Evolutionary conservation across 2,329 filamentous ascomycete species (phyloP), one percentile per base, ranked within the genome.

Genomic region (Cercospora berteroae): DNA sequence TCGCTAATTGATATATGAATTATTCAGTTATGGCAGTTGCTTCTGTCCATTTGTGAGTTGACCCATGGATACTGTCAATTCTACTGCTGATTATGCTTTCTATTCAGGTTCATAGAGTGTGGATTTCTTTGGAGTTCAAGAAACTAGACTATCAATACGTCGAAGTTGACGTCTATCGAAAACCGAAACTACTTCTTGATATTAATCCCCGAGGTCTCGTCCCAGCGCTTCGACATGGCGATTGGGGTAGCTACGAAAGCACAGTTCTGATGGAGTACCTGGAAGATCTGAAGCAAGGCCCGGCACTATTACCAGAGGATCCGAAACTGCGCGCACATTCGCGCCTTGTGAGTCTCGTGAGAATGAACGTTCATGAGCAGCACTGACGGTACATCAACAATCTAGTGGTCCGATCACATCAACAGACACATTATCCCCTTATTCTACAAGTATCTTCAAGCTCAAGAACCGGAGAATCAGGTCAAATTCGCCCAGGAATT

Each of bases 91-190:
- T 31, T 2, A 6, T 13, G 44, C 18, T 50, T 23, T 5, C 13
- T n/a, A 5, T 12, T 31, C 52, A 57, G 52, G 92, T 93, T 1
- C 92, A 96, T 77, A 88, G 92, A 18, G 90, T 95, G 27, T 96
- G 93, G 93, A 95, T 96, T 70, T 90, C 92, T 0, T 84, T 96
- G 39, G 92, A 96, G 78, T 83, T 89, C 73, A 95, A 95, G 77
- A 85, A 87, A 18, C 84, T 95, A 8, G 82, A 86, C 42, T 96
- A 96, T 76, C 91, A 96, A 76, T 96, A 96, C 79, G 89, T 93
- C 73, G 93, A 96, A 79, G 88, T 92, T 56, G 90, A 96, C 74
- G 90, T 92, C 7, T 93, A 92, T 76, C 87, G 89, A 72, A 90
- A 91, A 69, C 90, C 89, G 1, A 84, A 89, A 67, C 83, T 87